Conservation (phyloP, 257 asterid genomes). For the Cordia subcordata region DNA sequence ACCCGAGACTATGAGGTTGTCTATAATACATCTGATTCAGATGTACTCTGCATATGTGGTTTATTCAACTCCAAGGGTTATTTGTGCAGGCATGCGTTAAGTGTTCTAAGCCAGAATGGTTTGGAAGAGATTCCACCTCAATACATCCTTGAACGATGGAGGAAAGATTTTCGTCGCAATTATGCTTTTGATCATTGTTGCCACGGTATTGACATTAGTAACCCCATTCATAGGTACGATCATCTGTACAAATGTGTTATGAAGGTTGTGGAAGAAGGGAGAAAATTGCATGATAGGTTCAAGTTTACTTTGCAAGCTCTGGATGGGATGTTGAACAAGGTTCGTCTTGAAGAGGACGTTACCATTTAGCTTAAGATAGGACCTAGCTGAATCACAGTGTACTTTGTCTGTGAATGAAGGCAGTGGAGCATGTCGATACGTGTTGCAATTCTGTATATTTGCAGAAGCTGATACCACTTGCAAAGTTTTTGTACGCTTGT, state of each 20-base stretch:
- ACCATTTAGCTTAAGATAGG: background rate
- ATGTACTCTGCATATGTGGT: slow-evolving; percentile 39
- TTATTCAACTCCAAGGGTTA: slow-evolving; percentile 56
- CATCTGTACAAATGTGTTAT: slow-evolving; percentile 33
- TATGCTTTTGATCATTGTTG: slow-evolving; percentile 25
- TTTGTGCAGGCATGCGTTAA: slow-evolving; percentile 51
- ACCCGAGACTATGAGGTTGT: slow-evolving; percentile 44
- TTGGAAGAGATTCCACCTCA: slow-evolving; percentile 58
- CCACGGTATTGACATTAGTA: slow-evolving; percentile 39
- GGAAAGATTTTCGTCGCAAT: slow-evolving; percentile 39
- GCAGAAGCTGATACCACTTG: too few species aligned
- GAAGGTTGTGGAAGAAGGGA: slow-evolving; percentile 49
- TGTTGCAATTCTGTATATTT: too few species aligned
- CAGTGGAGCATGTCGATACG: background rate
- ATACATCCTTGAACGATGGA: slow-evolving; percentile 55
- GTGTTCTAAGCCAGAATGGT: slow-evolving; percentile 45
- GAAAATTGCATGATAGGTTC: slow-evolving; percentile 41
- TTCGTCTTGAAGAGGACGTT: slow-evolving; percentile 24
- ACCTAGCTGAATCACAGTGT: background rate
- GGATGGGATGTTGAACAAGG: slow-evolving; percentile 37
- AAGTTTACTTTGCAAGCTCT: slow-evolving; percentile 34
- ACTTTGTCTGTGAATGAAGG: background rate
- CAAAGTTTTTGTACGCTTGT: background rate
- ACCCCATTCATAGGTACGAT: slow-evolving; percentile 53
- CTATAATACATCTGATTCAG: slow-evolving; percentile 33